These are phyloP conservation scores for Saprolegnia diclina DNA, from an alignment of 352 stramenopile genomes.

Conservation along the genomic window DNA sequence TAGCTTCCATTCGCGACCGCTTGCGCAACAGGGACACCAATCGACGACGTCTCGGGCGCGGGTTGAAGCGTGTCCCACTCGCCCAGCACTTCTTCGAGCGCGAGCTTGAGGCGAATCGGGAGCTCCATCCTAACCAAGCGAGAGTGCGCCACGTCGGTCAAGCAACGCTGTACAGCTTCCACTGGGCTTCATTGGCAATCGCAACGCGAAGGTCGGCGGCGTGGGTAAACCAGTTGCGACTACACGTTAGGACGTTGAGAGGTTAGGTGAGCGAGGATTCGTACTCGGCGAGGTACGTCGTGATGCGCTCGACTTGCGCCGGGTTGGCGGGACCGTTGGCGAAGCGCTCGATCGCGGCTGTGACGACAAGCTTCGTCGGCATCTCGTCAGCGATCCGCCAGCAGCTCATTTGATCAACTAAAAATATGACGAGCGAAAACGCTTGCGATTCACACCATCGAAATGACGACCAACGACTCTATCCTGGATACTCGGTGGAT, in stretches of 20 bases:
- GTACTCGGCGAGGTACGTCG: slow-evolving; percentile 13
- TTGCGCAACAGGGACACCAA: not conserved
- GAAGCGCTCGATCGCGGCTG: slow-evolving; percentile 3
- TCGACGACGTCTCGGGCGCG: not conserved
- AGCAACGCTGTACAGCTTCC: slow-evolving; percentile 3
- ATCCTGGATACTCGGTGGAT: no score
- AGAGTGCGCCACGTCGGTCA: not conserved
- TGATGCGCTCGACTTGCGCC: slow-evolving; percentile 3
- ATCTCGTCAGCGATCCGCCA: slow-evolving; percentile 18
- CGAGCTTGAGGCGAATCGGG: slow-evolving; percentile 16
- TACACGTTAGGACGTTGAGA: not conserved
- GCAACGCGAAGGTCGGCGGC: slow-evolving; percentile 20
- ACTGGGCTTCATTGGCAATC: slow-evolving; percentile 2
- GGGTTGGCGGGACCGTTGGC: not conserved
- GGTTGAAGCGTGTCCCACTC: slow-evolving; percentile 8
- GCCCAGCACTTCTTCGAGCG: slow-evolving; percentile 21
- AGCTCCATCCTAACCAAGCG: slow-evolving; percentile 12
- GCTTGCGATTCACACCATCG: no score
- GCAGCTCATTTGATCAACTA: not conserved
- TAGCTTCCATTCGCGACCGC: not conserved
- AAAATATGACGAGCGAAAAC: not conserved
- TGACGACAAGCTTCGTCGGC: not conserved
- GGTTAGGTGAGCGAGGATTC: not conserved
- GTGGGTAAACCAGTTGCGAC: slow-evolving; percentile 10
- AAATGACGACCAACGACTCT: not conserved